phyloP scores from a whole-genome alignment of 164 flowering plant species.

The Vitis rupestris region DNA sequence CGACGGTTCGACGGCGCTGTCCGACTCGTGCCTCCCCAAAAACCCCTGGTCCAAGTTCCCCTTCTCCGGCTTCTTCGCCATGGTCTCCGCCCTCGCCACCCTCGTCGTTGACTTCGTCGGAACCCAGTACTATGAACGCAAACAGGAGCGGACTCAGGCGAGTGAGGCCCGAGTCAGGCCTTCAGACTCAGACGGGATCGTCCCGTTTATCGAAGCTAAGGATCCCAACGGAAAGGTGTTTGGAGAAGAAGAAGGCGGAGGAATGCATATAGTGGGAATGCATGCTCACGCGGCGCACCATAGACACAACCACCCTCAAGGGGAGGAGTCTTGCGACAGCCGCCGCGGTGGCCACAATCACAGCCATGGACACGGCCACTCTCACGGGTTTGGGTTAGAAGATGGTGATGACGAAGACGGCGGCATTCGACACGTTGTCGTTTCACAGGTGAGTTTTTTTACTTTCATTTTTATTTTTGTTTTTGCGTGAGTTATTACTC shows the following conservation, averaged over 20 bases:
- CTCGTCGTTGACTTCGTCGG: constrained; percentile 74
- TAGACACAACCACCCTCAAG: constrained; percentile 70
- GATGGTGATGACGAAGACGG: constrained; percentile 37
- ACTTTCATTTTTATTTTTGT: not conserved
- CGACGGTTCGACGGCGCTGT: constrained; percentile 55
- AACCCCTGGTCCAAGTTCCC: constrained; percentile 82
- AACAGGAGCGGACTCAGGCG: constrained; percentile 39
- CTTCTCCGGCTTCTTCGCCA: constrained; percentile 78
- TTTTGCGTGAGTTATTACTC: not conserved
- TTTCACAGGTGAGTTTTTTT: constrained; percentile 70
- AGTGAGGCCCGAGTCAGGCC: constrained; percentile 24
- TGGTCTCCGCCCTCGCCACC: constrained; percentile 73
- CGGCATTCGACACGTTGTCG: constrained; percentile 74
- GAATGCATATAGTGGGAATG: constrained; percentile 94
- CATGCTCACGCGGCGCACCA: constrained; percentile 97
- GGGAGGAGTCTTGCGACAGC: constrained; percentile 56
- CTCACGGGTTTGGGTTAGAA: constrained; percentile 23
- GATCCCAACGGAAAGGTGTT: constrained; percentile 41
- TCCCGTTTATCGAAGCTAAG: constrained; percentile 18
- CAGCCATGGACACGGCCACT: constrained; percentile 4
- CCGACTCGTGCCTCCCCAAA: constrained; percentile 64
- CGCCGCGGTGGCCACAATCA: constrained; percentile 1
- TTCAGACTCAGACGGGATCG: constrained; percentile 33
- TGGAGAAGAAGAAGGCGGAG: constrained; percentile 79
- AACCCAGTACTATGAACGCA: constrained; percentile 81